A percentile compares a stretch with the other conserved stretches of the same genome.
Conservation (phyloP, 768 basidiomycete species). For the Vararia minispora region DNA sequence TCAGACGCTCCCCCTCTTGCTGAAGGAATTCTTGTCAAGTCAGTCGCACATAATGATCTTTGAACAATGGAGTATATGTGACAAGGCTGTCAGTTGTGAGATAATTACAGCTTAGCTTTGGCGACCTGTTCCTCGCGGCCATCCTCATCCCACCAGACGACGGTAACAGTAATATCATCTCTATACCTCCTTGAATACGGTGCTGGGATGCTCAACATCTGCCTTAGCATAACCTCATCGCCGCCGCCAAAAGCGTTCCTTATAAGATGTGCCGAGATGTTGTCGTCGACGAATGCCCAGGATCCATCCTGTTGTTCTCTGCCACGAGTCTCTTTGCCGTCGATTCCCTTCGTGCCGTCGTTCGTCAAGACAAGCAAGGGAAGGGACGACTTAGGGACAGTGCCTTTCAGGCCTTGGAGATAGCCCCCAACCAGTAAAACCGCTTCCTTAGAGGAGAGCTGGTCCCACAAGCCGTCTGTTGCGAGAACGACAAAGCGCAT, state of each 20-base stretch:
- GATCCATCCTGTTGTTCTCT: conserved; percentile 29
- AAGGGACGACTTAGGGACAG: conserved; percentile 47
- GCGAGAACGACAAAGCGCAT: conserved; percentile 80
- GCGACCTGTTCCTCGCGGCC: conserved; percentile 36
- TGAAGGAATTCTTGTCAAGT: too few species aligned
- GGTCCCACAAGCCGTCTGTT: conserved; percentile 61
- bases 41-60: too few species aligned
- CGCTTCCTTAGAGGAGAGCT: conserved; percentile 64
- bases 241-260: conserved; percentile 90
- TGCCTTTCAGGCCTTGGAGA: conserved; percentile 59
- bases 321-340: conserved; percentile 45
- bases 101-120: conserved; percentile 41
- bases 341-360: conserved; percentile 41
- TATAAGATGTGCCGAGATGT: conserved; percentile 73
- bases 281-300: conserved; percentile 76
- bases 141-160: conserved; percentile 79
- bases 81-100: too few species aligned
- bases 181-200: conserved; percentile 67
- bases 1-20: too few species aligned
- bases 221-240: conserved; percentile 44
- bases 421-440: conserved; percentile 81
- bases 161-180: conserved; percentile 80
- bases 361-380: conserved; percentile 43
- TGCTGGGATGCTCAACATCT: conserved; percentile 70
- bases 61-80: too few species aligned